Conservation (phyloP, 2,329 filamentous ascomycete genomes). For the Paramyrothecium roridum region DNA sequence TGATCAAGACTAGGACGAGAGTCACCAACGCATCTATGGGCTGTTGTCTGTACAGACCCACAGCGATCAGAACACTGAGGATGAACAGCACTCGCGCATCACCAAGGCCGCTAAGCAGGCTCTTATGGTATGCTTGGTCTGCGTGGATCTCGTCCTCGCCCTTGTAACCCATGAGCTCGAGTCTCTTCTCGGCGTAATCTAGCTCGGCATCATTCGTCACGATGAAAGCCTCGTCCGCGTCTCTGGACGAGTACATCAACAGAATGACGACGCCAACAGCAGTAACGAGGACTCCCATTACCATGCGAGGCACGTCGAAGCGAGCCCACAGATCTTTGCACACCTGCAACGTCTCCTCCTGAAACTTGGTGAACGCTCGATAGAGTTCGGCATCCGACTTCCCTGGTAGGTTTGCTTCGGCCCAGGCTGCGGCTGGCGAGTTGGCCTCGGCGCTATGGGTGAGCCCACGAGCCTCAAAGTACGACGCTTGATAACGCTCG, state of each 20-base stretch:
- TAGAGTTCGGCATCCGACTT: conserved; percentile 39
- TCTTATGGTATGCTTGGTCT: conserved; percentile 28
- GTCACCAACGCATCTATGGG: conserved; percentile 33
- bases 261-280: conserved; percentile 65
- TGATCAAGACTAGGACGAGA: conserved; percentile 29
- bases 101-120: conserved; percentile 32
- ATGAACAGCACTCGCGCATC: conserved; percentile 29
- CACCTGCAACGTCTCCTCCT: conserved; percentile 71
- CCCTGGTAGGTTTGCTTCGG: conserved; percentile 43
- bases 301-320: conserved; percentile 86
- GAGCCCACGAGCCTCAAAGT: conserved; percentile 69
- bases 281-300: conserved; percentile 71
- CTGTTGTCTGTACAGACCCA: conserved; percentile 27
- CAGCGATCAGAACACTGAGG: conserved; percentile 20
- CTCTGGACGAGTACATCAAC: conserved; percentile 66
- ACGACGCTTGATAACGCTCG: conserved; percentile 82
- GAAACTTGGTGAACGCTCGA: conserved; percentile 67
- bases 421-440: conserved; percentile 38
- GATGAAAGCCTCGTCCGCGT: conserved; percentile 51
- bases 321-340: conserved; percentile 88
- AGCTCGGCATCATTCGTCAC: conserved; percentile 55
- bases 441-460: conserved; percentile 51
- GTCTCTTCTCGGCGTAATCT: conserved; percentile 55
- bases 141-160: conserved; percentile 37
- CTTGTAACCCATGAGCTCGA: conserved; percentile 44